Evolutionary conservation across 306 rosid species (phyloP).

Genomic region (Rosa lucieae): DNA sequence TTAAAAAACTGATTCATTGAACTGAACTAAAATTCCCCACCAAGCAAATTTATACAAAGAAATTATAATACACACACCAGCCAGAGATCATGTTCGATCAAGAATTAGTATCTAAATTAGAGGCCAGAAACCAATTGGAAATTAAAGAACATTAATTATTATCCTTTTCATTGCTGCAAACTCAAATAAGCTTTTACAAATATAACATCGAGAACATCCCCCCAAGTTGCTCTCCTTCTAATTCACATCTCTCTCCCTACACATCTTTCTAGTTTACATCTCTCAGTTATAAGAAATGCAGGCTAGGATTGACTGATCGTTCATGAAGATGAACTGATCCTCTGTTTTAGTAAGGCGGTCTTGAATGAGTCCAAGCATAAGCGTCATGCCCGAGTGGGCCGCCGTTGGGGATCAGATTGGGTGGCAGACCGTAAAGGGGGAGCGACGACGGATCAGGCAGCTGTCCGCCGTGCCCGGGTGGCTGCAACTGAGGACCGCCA

Average conservation of each 20-base stretch:
- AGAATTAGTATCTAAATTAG: slow-evolving; percentile 14
- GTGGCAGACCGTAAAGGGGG: slow-evolving; percentile 61
- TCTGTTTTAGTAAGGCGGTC: slow-evolving; percentile 51
- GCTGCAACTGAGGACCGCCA: slow-evolving; percentile 36
- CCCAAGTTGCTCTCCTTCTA: slow-evolving; percentile 4
- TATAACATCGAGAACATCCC: slow-evolving; percentile 7
- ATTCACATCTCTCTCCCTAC: neutral
- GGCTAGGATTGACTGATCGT: neutral
- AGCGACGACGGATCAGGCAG: slow-evolving; percentile 68
- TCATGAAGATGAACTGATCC: neutral
- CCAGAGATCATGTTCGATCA: neutral
- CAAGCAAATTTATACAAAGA: slow-evolving; percentile 15
- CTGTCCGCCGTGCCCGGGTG: slow-evolving; percentile 18
- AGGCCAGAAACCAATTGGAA: slow-evolving; percentile 16
- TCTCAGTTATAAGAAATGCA: slow-evolving; percentile 9
- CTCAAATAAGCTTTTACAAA: slow-evolving; percentile 1
- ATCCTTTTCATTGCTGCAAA: slow-evolving; percentile 40
- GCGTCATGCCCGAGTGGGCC: slow-evolving; percentile 70
- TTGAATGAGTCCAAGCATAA: slow-evolving; percentile 71
- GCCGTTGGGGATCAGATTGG: slow-evolving; percentile 61
- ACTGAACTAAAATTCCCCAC: slow-evolving; percentile 23
- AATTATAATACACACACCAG: neutral
- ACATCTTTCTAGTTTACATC: neutral
- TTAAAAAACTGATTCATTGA: slow-evolving; percentile 5
- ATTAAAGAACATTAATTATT: slow-evolving; percentile 13